Evolutionary conservation across 192 early-diverging fungal genomes (phyloP).

Genomic region (Backusella psychrophila): DNA sequence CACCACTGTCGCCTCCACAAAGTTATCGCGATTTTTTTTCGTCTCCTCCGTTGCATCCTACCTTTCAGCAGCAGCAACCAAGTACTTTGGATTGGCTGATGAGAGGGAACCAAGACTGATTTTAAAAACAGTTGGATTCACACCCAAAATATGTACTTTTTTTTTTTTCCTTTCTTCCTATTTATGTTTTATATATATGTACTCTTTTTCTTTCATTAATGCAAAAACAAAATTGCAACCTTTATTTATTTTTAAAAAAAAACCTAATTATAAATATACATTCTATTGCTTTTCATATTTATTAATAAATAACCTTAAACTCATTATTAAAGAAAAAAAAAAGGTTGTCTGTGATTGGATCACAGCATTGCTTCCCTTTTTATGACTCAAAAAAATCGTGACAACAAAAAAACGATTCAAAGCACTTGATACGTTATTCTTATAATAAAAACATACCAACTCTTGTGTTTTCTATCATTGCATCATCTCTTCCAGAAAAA

Average conservation of each 20-base stretch:
- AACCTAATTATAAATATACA: not conserved
- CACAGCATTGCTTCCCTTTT: no score
- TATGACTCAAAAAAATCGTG: no score
- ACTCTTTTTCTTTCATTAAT: not conserved
- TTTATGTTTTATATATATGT: not conserved
- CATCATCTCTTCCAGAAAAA: no score
- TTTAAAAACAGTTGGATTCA: not conserved
- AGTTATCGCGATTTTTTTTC: not conserved
- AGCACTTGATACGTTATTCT: no score
- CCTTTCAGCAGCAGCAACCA: not conserved
- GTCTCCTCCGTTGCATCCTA: not conserved
- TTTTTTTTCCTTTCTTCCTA: not conserved
- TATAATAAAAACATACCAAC: no score
- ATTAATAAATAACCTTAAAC: not conserved
- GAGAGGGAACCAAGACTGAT: not conserved
- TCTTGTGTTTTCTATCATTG: no score
- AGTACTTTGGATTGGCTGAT: not conserved
- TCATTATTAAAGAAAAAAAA: not conserved
- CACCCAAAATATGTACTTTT: not conserved
- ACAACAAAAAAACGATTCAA: no score
- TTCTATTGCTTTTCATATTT: not conserved
- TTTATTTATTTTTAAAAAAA: not conserved
- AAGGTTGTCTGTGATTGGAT: not conserved
- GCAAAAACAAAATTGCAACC: not conserved
- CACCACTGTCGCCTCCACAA: conserved; percentile 11